These are phyloP conservation scores for Avena eriantha DNA, from an alignment of 176 grass and related monocot genomes.

Conservation along the genomic window DNA sequence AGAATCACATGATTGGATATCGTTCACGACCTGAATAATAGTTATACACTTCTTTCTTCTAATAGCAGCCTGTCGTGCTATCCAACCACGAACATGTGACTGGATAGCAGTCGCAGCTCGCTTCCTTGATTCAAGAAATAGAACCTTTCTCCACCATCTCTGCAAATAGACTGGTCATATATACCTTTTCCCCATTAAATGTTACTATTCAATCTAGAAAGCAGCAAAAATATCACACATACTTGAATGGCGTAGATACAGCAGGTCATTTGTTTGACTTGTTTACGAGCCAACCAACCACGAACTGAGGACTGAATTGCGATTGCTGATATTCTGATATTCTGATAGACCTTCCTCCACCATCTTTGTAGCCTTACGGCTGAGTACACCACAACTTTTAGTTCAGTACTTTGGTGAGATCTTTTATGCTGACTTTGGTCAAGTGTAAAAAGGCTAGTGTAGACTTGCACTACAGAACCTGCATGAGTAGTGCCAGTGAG, in stretches of 20 bases:
- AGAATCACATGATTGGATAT: neutral
- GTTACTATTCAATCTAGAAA: slow-evolving; percentile 23
- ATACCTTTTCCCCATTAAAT: neutral
- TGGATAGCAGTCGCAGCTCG: slow-evolving; percentile 55
- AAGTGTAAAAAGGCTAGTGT: slow-evolving; percentile 30
- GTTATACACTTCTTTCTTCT: slow-evolving; percentile 46
- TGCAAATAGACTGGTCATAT: slow-evolving; percentile 49
- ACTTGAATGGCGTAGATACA: slow-evolving; percentile 63
- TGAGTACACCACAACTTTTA: slow-evolving; percentile 56
- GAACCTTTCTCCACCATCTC: slow-evolving; percentile 69
- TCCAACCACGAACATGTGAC: slow-evolving; percentile 54
- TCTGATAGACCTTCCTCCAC: slow-evolving; percentile 55
- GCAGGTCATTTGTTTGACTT: slow-evolving; percentile 28
- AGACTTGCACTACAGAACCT: slow-evolving; percentile 56
- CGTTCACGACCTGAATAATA: slow-evolving; percentile 49
- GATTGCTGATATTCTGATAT: slow-evolving; percentile 43
- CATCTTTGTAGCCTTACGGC: slow-evolving; percentile 57
- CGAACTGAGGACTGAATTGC: slow-evolving; percentile 63
- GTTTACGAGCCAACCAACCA: slow-evolving; percentile 50
- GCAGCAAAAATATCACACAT: slow-evolving; percentile 7
- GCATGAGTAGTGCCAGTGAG: slow-evolving; percentile 16
- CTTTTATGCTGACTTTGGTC: slow-evolving; percentile 15
- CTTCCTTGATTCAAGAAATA: slow-evolving; percentile 57
- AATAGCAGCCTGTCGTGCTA: slow-evolving; percentile 39
- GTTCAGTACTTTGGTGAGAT: slow-evolving; percentile 40